Evolutionary conservation across 768 basidiomycete genomes (phyloP).

Genomic region (Hericium erinaceus): DNA sequence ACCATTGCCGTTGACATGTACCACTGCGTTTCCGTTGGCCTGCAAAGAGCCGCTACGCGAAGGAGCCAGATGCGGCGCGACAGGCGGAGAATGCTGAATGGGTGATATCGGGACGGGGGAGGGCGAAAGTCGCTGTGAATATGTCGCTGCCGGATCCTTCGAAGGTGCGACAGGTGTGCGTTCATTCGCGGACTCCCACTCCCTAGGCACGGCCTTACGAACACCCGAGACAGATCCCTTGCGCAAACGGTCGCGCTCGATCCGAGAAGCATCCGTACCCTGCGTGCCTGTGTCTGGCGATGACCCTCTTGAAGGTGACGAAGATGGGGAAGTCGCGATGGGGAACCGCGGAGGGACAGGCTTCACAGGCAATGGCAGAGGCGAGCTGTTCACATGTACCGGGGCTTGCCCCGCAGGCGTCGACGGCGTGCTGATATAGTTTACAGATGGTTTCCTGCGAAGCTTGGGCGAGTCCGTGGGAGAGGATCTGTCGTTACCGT

Average conservation of each 20-base stretch:
- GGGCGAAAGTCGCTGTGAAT: neutral
- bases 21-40: neutral
- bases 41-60: neutral
- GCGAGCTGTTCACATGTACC: neutral
- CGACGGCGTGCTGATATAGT: conserved; percentile 17
- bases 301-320: conserved; percentile 8
- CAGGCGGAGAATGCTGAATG: neutral
- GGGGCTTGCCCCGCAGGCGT: conserved; percentile 1
- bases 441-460: conserved; percentile 14
- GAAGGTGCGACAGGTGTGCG: neutral
- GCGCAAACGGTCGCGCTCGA: conserved; percentile 17
- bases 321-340: conserved; percentile 10
- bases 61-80: neutral
- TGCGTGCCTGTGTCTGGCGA: neutral
- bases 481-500: conserved; percentile 24
- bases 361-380: conserved; percentile 5
- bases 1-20: neutral
- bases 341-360: conserved; percentile 9
- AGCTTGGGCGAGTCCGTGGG: conserved; percentile 22
- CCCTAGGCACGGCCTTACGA: conserved; percentile 20
- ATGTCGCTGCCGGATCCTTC: neutral
- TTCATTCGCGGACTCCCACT: conserved; percentile 18
- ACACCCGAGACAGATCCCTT: conserved; percentile 15
- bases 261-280: neutral
- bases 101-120: neutral